Evolutionary conservation across 1,139 yeast genomes (phyloP).

Genomic region (Pneumocystis wakefieldiae): DNA sequence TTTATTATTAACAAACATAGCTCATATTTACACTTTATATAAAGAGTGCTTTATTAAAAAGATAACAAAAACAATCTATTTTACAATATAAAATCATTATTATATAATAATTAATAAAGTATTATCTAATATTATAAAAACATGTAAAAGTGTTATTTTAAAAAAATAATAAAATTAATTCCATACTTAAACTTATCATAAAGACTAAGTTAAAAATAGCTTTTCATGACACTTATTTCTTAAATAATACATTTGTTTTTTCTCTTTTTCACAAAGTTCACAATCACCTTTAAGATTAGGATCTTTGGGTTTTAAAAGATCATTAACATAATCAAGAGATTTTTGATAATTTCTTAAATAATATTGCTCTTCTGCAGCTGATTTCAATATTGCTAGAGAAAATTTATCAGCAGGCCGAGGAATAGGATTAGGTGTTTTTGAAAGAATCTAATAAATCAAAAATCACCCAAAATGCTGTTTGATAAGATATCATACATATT

Average conservation of each 20-base stretch:
- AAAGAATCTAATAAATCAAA: background rate
- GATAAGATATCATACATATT: background rate
- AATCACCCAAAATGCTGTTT: background rate
- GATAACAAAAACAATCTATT: no score
- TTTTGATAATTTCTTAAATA: background rate
- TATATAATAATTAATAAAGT: no score
- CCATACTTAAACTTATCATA: background rate
- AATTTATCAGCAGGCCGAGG: background rate
- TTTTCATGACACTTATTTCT: background rate
- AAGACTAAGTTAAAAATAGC: background rate
- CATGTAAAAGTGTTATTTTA: background rate
- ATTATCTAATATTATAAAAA: no score
- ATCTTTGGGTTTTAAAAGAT: background rate
- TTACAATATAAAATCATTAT: no score
- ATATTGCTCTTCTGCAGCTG: background rate
- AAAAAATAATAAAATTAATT: background rate
- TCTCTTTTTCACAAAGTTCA: background rate
- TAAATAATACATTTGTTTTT: background rate
- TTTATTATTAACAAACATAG: no score
- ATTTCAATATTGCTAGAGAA: background rate
- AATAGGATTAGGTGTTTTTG: background rate
- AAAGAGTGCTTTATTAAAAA: no score
- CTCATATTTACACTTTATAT: no score
- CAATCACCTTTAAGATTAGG: background rate
- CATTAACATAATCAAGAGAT: background rate